Evolutionary conservation across 1,139 yeast species (phyloP).

Genomic region (Pichia sp.): DNA sequence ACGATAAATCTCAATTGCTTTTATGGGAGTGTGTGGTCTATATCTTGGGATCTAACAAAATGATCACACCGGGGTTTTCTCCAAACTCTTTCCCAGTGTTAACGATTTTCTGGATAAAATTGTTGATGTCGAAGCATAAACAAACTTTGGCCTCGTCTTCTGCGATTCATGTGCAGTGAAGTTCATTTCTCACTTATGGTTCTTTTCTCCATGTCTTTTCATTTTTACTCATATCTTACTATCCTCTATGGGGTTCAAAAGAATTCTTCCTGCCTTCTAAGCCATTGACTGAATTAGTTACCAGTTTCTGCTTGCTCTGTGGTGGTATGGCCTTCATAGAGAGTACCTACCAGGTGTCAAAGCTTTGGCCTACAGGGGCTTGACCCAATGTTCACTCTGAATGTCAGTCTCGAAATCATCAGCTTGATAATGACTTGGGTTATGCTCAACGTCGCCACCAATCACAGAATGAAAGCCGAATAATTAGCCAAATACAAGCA

Average conservation of each 20-base stretch:
- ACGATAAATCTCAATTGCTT: constrained; percentile 93
- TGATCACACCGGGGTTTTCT: constrained; percentile 66
- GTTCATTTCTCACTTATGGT: constrained; percentile 67
- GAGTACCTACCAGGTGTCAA: constrained; percentile 77
- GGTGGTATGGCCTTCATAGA: constrained; percentile 94
- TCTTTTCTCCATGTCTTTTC: constrained; percentile 72
- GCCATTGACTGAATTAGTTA: constrained; percentile 82
- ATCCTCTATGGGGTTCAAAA: constrained; percentile 37
- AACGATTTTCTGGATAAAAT: constrained; percentile 94
- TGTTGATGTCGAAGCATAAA: constrained; percentile 91
- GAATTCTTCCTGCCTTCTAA: constrained; percentile 43
- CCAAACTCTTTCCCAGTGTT: constrained; percentile 93
- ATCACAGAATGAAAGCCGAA: constrained; percentile 42
- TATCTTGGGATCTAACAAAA: constrained; percentile 6
- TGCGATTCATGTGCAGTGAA: constrained; percentile 87
- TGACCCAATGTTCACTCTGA: constrained; percentile 88
- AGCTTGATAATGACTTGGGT: constrained; percentile 89
- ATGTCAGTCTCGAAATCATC: constrained; percentile 72
- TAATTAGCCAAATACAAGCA: background rate
- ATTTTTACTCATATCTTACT: constrained; percentile 51
- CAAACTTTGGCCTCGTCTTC: constrained; percentile 80
- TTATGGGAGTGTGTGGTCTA: constrained; percentile 90
- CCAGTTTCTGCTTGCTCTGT: constrained; percentile 70
- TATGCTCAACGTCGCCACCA: constrained; percentile 65
- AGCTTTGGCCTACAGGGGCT: constrained; percentile 80